Evolutionary conservation across 495 filamentous ascomycete genomes (phyloP), one percentile per base, ranked within the genome.

Genomic region (Pseudomonodictys pantanalensis): DNA sequence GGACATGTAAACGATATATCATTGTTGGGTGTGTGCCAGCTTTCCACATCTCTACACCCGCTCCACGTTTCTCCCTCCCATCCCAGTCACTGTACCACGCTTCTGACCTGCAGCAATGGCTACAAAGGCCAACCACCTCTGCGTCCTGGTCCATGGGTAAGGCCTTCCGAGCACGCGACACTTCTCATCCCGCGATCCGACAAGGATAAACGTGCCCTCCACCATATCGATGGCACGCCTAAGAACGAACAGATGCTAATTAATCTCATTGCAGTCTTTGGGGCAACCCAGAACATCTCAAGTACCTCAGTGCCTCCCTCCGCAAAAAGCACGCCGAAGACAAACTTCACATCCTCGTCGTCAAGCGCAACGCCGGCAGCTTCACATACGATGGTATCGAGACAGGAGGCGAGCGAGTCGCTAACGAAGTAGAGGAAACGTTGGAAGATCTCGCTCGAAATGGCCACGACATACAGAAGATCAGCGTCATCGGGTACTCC

Each of bases 331-430:
- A 90, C 69, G 73, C 83, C 17, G 79, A 83, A 62, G 81, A 87
- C 7, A 63, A 78, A 26, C 71, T 97, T 5, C 79, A 92, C 69
- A 82, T 96, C 51, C 80, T 96, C 23, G 76, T 86, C 28, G 81
- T 86, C 3, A 87, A 92, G 73, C 80, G 84, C 55, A 97, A 97
- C 71, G 77, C 82, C 51, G 90, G 91, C 4, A 86, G 76, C 58
- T 89, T 86, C 73, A 97, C 92, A 22, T 97, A 97, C 72, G 92
- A 97, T 74, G 92, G 92, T 50, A 91, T 97, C 68, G 91, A 97
- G 65, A 76, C 86, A 8, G 89, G 92, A 54, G 92, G 89, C 56
- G 92, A 97, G 77, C 85, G 92, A 35, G 84, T 97, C 28, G 87
- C 86, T 18, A 76, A 84, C 61, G 92, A 97, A 76, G 90, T 97